A percentile compares a stretch with the other conserved stretches of the same genome.
These are phyloP conservation scores for Cinchona pubescens DNA, from an alignment of 257 asterid species.

Conservation along the genomic window DNA sequence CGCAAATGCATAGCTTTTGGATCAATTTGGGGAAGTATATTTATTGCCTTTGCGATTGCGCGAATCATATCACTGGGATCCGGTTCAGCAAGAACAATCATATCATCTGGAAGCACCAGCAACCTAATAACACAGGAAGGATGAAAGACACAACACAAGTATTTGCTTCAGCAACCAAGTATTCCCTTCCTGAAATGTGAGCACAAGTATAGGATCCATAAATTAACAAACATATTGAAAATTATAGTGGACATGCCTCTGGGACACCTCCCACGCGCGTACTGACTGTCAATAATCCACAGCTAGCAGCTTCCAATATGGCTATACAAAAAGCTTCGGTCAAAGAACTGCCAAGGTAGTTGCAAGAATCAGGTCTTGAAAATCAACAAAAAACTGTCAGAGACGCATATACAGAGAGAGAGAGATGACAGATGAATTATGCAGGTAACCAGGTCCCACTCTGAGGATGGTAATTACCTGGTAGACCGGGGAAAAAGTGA, in stretches of 20 bases:
- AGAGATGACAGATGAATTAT: neutral
- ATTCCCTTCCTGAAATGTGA: neutral
- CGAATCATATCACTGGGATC: slow-evolving; percentile 89
- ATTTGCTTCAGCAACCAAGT: neutral
- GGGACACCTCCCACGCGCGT: slow-evolving; percentile 99
- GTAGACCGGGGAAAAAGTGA: too few relatives aligned
- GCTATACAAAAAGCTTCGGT: slow-evolving; percentile 99
- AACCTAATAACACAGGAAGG: slow-evolving; percentile 35
- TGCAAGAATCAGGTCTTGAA: slow-evolving; percentile 19
- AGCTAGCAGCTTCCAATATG: slow-evolving; percentile 95
- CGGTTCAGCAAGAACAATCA: slow-evolving; percentile 86
- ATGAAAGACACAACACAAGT: slow-evolving; percentile 9
- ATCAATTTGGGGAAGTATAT: slow-evolving; percentile 82
- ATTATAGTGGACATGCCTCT: slow-evolving; percentile 60
- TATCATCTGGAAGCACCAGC: slow-evolving; percentile 98
- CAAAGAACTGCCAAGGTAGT: slow-evolving; percentile 61
- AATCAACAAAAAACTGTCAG: neutral
- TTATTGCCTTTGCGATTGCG: slow-evolving; percentile 73
- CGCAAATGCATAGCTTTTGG: slow-evolving; percentile 84
- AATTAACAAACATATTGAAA: slow-evolving; percentile 30
- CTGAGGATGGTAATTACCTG: neutral
- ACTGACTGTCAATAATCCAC: slow-evolving; percentile 96
- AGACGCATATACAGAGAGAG: neutral
- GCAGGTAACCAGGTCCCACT: neutral
- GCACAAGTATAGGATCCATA: slow-evolving; percentile 19